A percentile compares a stretch with the other conserved stretches of the same genome.
Evolutionary conservation across 1,284 basidiomycete genomes (phyloP).

Genomic region (Puccinia brachypodii): DNA sequence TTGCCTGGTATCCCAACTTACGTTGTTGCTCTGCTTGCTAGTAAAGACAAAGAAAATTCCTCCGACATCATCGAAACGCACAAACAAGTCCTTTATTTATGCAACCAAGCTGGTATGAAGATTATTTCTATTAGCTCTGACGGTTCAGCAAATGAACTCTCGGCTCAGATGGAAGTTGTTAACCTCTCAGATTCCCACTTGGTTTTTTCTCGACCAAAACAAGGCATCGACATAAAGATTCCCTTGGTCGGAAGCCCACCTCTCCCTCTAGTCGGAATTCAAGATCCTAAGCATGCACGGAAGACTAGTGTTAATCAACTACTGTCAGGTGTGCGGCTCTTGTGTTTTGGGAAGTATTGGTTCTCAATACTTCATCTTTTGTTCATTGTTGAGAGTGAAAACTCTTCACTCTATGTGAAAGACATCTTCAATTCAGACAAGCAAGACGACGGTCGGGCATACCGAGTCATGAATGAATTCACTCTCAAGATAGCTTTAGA

Average conservation of each 20-base stretch:
- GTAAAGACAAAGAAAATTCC: not conserved
- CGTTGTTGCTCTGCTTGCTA: conserved; percentile 12
- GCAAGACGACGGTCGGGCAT: not conserved
- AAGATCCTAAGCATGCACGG: conserved; percentile 24
- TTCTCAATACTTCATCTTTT: conserved; percentile 13
- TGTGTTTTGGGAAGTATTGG: conserved; percentile 2
- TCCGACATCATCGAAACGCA: not conserved
- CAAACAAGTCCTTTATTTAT: not conserved
- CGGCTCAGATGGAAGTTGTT: not conserved
- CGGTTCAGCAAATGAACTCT: not conserved
- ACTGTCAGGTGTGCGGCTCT: not conserved
- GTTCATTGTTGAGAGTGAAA: not conserved
- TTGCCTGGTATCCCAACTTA: not conserved
- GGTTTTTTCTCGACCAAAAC: not conserved
- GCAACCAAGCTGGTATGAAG: not conserved
- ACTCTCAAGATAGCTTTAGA: not conserved
- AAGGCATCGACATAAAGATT: not conserved
- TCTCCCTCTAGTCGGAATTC: not conserved
- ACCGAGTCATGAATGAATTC: not conserved
- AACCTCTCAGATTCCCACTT: not conserved
- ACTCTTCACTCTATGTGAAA: not conserved
- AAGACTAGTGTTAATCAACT: conserved; percentile 13
- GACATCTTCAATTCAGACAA: conserved; percentile 9
- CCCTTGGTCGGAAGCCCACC: not conserved
- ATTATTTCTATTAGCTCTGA: not conserved